Evolutionary conservation across 306 rosid species (phyloP).

Genomic region (Castanopsis chinensis): DNA sequence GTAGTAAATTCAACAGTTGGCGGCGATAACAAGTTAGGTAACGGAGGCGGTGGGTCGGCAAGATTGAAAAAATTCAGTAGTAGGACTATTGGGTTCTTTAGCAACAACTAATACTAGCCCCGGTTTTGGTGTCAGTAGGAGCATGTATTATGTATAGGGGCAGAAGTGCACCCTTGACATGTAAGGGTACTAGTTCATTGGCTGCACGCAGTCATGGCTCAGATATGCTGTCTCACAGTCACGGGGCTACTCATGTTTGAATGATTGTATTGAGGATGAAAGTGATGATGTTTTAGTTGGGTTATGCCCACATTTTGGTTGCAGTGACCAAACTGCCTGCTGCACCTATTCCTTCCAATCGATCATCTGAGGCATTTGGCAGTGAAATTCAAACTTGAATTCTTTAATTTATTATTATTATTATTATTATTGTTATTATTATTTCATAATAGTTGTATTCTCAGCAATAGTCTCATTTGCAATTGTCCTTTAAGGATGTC

Average conservation of each 20-base stretch:
- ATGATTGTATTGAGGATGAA: conserved; percentile 61
- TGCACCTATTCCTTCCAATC: conserved; percentile 34
- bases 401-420: background rate
- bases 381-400: conserved; percentile 53
- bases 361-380: conserved; percentile 43
- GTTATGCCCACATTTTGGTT: conserved; percentile 73
- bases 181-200: conserved; percentile 84
- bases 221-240: conserved; percentile 90
- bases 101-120: conserved; percentile 35
- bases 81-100: conserved; percentile 75
- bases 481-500: conserved; percentile 1
- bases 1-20: conserved; percentile 31
- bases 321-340: conserved; percentile 82
- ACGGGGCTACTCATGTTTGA: conserved; percentile 93
- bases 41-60: conserved; percentile 38
- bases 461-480: conserved; percentile 5
- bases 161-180: conserved; percentile 86
- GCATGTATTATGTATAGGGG: conserved; percentile 96
- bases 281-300: conserved; percentile 69
- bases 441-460: background rate
- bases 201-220: conserved; percentile 99
- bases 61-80: conserved; percentile 72
- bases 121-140: conserved; percentile 61
- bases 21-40: conserved; percentile 35
- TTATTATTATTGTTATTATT: too few species aligned